These are phyloP conservation scores for Cladorrhinum sp. DNA, from an alignment of 2,329 filamentous ascomycete genomes.

Conservation along the genomic window DNA sequence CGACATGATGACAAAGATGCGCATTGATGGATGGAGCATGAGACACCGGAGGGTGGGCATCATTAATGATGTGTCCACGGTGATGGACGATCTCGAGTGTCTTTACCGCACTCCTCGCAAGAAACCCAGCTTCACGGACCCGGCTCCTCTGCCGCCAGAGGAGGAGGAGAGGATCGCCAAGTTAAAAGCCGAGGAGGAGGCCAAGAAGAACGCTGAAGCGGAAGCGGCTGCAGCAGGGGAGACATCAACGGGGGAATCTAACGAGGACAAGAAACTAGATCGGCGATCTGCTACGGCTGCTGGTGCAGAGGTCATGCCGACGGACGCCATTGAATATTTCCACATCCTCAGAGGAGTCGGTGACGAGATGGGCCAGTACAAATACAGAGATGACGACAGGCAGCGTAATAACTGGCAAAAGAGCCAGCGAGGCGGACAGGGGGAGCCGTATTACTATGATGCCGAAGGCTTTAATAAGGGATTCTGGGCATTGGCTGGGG, in stretches of 20 bases:
- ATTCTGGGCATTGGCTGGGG: slow-evolving; percentile 45
- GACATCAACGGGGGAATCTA: neutral
- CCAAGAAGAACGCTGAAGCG: slow-evolving; percentile 2
- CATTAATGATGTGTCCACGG: slow-evolving; percentile 45
- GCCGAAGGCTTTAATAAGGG: slow-evolving; percentile 43
- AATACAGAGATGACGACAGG: slow-evolving; percentile 41
- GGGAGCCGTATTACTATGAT: slow-evolving; percentile 53
- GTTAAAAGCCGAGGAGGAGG: slow-evolving; percentile 14
- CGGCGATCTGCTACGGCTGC: slow-evolving; percentile 11
- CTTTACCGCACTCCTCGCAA: slow-evolving; percentile 42
- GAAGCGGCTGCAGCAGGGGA: neutral
- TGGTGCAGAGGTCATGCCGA: slow-evolving; percentile 18
- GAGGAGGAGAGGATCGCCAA: neutral
- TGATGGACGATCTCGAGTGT: slow-evolving; percentile 44
- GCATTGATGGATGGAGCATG: slow-evolving; percentile 44
- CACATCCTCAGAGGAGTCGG: neutral
- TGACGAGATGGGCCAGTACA: slow-evolving; percentile 2
- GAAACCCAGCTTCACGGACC: slow-evolving; percentile 33
- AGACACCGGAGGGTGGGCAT: slow-evolving; percentile 39
- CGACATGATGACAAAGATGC: slow-evolving; percentile 50
- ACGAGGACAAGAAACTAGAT: slow-evolving; percentile 17
- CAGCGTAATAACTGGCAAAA: slow-evolving; percentile 52
- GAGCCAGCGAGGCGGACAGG: slow-evolving; percentile 48
- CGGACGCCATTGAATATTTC: neutral
- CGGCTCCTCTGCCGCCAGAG: slow-evolving; percentile 33